Evolutionary conservation across 352 stramenopile species (phyloP).

Genomic region (Phytopythium sindhum): DNA sequence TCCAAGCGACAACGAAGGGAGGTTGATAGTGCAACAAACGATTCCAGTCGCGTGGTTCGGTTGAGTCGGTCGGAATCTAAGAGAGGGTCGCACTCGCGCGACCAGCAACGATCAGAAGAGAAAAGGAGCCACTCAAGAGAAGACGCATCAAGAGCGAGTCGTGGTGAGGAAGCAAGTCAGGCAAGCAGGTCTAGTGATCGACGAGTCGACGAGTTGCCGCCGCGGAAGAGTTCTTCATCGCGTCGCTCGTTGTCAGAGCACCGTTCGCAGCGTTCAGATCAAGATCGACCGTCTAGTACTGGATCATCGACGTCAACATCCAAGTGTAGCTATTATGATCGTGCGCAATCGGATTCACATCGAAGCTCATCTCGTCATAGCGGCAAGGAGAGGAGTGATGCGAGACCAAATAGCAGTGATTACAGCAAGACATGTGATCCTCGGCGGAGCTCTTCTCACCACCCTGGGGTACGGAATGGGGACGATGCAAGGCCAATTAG

Average conservation of each 20-base stretch:
- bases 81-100: background rate
- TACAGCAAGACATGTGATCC: too few species aligned
- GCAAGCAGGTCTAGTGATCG: background rate
- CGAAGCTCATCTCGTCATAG: background rate
- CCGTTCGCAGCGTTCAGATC: background rate
- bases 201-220: background rate
- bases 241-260: background rate
- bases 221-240: background rate
- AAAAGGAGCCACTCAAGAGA: background rate
- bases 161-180: too few species aligned
- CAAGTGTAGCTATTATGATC: background rate
- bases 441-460: too few species aligned
- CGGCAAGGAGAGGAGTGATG: background rate
- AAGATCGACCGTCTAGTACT: background rate
- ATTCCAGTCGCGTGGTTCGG: background rate
- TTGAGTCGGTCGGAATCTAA: background rate
- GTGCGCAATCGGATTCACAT: background rate
- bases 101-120: background rate
- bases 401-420: too few species aligned
- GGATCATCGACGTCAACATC: background rate
- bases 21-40: background rate
- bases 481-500: too few species aligned
- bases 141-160: background rate
- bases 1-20: background rate
- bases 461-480: too few species aligned